These are phyloP conservation scores for Zelonia costaricensis DNA, from an alignment of 208 protist species.

Conservation along the genomic window DNA sequence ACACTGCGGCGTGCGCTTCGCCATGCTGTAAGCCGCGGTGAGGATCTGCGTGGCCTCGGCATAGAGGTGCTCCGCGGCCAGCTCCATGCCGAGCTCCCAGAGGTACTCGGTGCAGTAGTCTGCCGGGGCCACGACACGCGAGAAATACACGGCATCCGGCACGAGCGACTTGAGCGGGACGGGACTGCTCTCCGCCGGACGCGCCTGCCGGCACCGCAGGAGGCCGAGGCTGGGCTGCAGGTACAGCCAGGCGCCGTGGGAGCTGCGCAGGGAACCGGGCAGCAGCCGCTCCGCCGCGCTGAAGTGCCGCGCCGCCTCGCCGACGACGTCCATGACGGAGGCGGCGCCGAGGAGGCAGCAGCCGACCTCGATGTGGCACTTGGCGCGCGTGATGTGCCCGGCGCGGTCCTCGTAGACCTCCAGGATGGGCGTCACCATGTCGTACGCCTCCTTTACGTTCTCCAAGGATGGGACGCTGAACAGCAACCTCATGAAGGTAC, in stretches of 20 bases:
- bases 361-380: constrained; percentile 70
- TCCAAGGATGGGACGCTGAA: constrained; percentile 42
- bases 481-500: constrained; percentile 26
- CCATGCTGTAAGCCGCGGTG: constrained; percentile 40
- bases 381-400: constrained; percentile 53
- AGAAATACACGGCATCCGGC: constrained; percentile 50
- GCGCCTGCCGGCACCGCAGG: constrained; percentile 50
- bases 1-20: constrained; percentile 33
- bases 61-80: constrained; percentile 43
- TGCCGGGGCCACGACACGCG: constrained; percentile 35
- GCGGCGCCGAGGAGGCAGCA: constrained; percentile 54
- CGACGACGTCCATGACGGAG: constrained; percentile 27
- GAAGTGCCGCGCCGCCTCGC: constrained; percentile 55
- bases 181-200: neutral
- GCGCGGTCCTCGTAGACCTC: constrained; percentile 48
- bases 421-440: constrained; percentile 36
- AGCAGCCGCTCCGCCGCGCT: constrained; percentile 40
- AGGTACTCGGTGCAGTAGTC: constrained; percentile 76
- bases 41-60: constrained; percentile 45
- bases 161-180: constrained; percentile 38
- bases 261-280: constrained; percentile 36
- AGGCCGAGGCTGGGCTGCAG: constrained; percentile 61
- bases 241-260: constrained; percentile 54
- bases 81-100: constrained; percentile 79
- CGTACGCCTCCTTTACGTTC: constrained; percentile 41